phyloP scores from a whole-genome alignment of 2,329 filamentous ascomycete species.

The Penicillium sp. region DNA sequence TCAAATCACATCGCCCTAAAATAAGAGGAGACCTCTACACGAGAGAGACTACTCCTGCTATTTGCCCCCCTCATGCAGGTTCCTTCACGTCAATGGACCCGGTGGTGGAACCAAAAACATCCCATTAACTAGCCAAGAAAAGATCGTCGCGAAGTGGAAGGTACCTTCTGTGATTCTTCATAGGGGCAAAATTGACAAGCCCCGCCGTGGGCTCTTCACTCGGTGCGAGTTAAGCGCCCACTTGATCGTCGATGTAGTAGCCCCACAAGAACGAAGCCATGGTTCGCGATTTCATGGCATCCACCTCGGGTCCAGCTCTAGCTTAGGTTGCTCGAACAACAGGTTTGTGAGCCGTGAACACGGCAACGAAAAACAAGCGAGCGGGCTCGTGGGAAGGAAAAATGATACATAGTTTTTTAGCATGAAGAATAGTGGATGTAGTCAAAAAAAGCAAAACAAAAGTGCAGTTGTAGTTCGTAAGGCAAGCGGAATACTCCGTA shows the following conservation, averaged over 20 bases:
- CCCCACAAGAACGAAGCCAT: slow-evolving; percentile 13
- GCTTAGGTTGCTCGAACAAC: slow-evolving; percentile 18
- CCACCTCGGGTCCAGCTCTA: slow-evolving; percentile 4
- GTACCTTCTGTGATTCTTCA: slow-evolving; percentile 8
- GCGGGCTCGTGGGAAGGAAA: not conserved
- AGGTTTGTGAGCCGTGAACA: not conserved
- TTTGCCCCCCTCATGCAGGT: not conserved
- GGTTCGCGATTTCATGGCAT: slow-evolving; percentile 4
- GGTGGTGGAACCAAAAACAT: not conserved
- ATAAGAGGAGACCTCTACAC: not conserved
- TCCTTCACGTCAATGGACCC: slow-evolving; percentile 3
- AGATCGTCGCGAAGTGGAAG: slow-evolving; percentile 17
- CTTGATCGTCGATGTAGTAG: slow-evolving; percentile 18
- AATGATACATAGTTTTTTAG: not conserved
- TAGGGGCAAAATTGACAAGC: slow-evolving; percentile 9
- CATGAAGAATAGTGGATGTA: not conserved
- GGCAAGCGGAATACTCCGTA: not conserved
- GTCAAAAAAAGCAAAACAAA: not conserved
- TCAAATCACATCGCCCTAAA: not conserved
- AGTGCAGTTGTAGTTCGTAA: not conserved
- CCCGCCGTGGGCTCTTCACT: slow-evolving; percentile 5
- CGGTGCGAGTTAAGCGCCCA: not conserved
- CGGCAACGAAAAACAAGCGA: not conserved
- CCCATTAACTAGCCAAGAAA: slow-evolving; percentile 7
- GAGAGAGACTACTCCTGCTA: not conserved